A percentile compares a stretch with the other conserved stretches of the same genome.
These are phyloP conservation scores for Barnettozyma sucrosica DNA, from an alignment of 805 yeast species.

Conservation along the genomic window DNA sequence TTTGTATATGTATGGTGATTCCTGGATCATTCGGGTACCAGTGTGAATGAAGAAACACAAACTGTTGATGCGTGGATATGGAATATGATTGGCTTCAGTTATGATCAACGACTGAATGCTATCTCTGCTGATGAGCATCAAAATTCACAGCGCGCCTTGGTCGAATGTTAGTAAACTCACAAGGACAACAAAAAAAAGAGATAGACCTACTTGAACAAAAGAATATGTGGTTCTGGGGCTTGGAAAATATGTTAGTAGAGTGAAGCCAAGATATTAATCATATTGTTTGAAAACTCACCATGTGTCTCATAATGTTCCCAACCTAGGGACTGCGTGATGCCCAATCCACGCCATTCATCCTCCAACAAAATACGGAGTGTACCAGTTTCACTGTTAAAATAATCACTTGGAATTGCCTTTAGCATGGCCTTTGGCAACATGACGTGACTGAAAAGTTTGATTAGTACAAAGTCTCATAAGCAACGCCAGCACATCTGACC, in stretches of 20 bases:
- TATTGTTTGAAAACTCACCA: slow-evolving; percentile 23
- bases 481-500: neutral
- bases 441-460: slow-evolving; percentile 59
- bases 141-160: slow-evolving; percentile 52
- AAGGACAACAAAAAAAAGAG: neutral
- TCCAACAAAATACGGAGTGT: slow-evolving; percentile 85
- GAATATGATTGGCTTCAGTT: neutral
- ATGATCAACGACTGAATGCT: neutral
- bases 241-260: slow-evolving; percentile 14
- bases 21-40: neutral
- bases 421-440: slow-evolving; percentile 95
- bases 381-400: slow-evolving; percentile 89
- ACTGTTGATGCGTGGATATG: neutral
- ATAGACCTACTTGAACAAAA: slow-evolving; percentile 56
- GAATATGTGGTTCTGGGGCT: slow-evolving; percentile 97
- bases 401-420: slow-evolving; percentile 89
- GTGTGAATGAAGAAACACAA: neutral
- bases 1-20: neutral
- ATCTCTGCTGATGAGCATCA: slow-evolving; percentile 30
- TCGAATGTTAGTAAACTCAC: neutral
- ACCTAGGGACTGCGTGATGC: slow-evolving; percentile 94
- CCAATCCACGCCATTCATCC: slow-evolving; percentile 98
- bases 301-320: slow-evolving; percentile 99
- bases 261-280: neutral
- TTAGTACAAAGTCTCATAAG: neutral